Evolutionary conservation across 371 early-diverging fungal species (phyloP), one percentile per base, ranked within the genome.

Genomic region (Actinomortierella ambigua): DNA sequence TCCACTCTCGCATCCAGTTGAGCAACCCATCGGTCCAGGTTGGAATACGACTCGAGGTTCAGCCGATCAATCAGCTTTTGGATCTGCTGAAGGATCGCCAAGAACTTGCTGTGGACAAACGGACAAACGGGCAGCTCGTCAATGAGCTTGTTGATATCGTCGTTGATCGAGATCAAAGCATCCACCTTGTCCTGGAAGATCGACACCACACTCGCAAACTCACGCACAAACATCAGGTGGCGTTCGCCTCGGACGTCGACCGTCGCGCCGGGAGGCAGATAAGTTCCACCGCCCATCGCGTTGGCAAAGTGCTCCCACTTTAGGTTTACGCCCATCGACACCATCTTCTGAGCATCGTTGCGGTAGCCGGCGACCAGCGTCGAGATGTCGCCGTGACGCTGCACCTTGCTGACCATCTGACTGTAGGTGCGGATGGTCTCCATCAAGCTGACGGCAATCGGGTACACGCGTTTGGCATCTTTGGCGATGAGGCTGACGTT

Each of bases 301-400:
- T 93, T 93, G 48, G 95, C 93, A 79, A 99, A 98, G 59, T 93
- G 94, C 76, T 98, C 98, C 99, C 99, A 99, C 18, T 93, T 88
- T 44, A 95, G 82, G 24, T 87, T 87, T 67, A 93, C 88, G 27
- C 97, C 98, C 59, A 87, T 85, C n/a, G 90, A 81, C 48, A 99
- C 91, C 83, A 94, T 87, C 26, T 81, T 79, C 70, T 98, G 98
- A 0, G 97, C 96, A 54, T 96, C 96, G 59, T 90, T 91, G 43
- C 93, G 86, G 69, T 95, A 96, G 22, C 90, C 92, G 15, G 96
- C 97, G 14, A 96, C 93, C 44, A 98, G 83, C 1, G 89, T 79
- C 13, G 87, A 75, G 24, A 97, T 88, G 41, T 87, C 90, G 4
- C 85, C 86, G 68, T 95, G 90, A 50, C 88, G 88, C 44, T 89